These are phyloP conservation scores for Sorghum bicolor DNA, from an alignment of 176 grass and related monocot genomes.

Conservation along the genomic window Sorghum_bicolor_NCBIv3 NC_012873.2:66347001-66347500, in stretches of 20 bases:
- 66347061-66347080: background rate
- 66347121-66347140: background rate
- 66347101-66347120: too few species aligned
- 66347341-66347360: background rate
- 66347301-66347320: background rate
- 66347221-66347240: background rate
- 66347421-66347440: too few species aligned
- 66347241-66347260: background rate
- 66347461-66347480: too few species aligned
- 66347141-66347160: background rate
- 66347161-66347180: background rate
- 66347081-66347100: too few species aligned
- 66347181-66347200: background rate
- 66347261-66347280: background rate
- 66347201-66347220: background rate
- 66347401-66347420: background rate
- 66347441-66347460: too few species aligned
- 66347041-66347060: background rate
- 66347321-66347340: background rate
- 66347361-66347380: background rate
- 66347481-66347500: too few species aligned
- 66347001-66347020: too few species aligned
- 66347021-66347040: too few species aligned
- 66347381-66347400: background rate
- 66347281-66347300: too few species aligned